Base-by-base conservation (phyloP, 108 stramenopile genomes). In the Discostella pseudostelligera region DNA sequence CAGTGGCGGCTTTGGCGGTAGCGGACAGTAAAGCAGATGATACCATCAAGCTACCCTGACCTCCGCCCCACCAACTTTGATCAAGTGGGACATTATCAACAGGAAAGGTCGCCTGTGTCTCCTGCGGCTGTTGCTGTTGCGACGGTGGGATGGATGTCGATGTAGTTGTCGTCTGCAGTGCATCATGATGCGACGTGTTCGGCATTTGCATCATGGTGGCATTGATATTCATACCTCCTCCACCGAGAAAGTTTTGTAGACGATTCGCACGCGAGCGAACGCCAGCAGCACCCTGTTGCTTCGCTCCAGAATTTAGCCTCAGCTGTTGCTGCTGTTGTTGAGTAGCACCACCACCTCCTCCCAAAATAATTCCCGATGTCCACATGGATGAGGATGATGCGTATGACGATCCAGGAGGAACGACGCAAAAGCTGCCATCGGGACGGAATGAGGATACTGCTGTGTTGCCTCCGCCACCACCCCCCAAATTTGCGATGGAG, bases 41-140 rank as follows among this genome's bases (percentile, higher is more conserved):
- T 22, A 10, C 12, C 54, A 77, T 66, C 54, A 74, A 69, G 24
- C 74, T 75, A 25, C 74, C 74, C 45, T 67, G 62, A 10, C 83
- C 65, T 59, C 83, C 83, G 49, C 92, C 92, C 88, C 87, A 93
- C 92, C 92, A 93, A 62, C 88, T 93, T 22, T 81, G 78, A 62
- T 89, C 89, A 48, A 94, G 76, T 19, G 84, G 84, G 55, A 57
- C 14, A 24, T 72, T 57, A 19, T 49, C 56, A 32, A 59, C 54
- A 29, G 69, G 26, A 17, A 45, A 47, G 26, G 25, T 51, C 50
- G 22, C 22, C 20, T 24, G 53, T 14, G 26, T 48, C 4, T 28
- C 55, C 65, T 58, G 36, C n/a, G 62, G 68, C 46, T 56, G 74
- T 40, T 64, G 80, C 6, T 58, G 43, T 39, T 67, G 17, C 42